Percentiles rank a stretch among this genome's conserved stretches.
Conservation (phyloP, 768 basidiomycete species). For the Jaapia argillacea region DNA sequence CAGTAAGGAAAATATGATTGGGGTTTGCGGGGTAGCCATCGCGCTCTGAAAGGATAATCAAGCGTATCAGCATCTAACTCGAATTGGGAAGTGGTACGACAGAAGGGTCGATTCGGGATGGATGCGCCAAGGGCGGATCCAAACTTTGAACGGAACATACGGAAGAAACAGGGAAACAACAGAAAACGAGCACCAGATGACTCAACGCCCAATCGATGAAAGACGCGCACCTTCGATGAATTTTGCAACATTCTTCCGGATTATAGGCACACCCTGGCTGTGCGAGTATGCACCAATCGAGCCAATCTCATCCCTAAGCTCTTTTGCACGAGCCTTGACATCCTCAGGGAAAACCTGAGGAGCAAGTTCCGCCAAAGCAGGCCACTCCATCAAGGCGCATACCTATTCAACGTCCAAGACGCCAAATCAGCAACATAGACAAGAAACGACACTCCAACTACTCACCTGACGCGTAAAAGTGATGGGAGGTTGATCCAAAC, state of each 20-base stretch:
- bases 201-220: too few relatives aligned
- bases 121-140: too few relatives aligned
- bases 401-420: slow-evolving; percentile 37
- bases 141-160: too few relatives aligned
- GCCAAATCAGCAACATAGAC: slow-evolving; percentile 6
- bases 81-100: neutral
- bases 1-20: slow-evolving; percentile 86
- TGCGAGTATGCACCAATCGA: slow-evolving; percentile 94
- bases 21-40: slow-evolving; percentile 84
- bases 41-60: slow-evolving; percentile 43
- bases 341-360: slow-evolving; percentile 77
- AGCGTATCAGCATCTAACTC: neutral
- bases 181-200: too few relatives aligned
- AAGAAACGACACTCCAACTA: slow-evolving; percentile 1
- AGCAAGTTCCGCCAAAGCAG: slow-evolving; percentile 69
- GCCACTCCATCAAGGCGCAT: slow-evolving; percentile 88
- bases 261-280: slow-evolving; percentile 84
- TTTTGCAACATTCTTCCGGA: slow-evolving; percentile 79
- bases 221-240: slow-evolving; percentile 79
- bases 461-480: slow-evolving; percentile 87
- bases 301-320: slow-evolving; percentile 78
- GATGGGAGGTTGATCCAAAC: slow-evolving; percentile 86
- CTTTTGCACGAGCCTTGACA: slow-evolving; percentile 73
- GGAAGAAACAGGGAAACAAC: too few relatives aligned
- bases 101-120: too few relatives aligned